Percentiles rank a stretch among this genome's conserved stretches.
Evolutionary conservation across 257 asterid species (phyloP).

Genomic region (Craterostigma plantagineum): DNA sequence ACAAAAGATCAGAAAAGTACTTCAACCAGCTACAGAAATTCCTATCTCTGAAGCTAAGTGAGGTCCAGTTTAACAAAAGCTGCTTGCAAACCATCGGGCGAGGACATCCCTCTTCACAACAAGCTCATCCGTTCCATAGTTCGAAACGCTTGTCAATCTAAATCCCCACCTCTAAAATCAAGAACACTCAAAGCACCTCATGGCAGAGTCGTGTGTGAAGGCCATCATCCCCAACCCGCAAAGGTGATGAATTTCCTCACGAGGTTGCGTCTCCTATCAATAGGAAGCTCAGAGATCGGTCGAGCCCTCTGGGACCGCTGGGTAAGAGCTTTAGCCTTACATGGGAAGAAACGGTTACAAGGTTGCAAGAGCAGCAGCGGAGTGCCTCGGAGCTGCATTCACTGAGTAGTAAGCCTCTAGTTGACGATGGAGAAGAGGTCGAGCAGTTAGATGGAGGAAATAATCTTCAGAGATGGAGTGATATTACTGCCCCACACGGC

Average conservation of each 20-base stretch:
- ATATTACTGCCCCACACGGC: conserved; percentile 75
- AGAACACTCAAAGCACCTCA: too few relatives aligned
- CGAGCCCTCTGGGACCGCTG: conserved; percentile 75
- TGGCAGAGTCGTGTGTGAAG: too few relatives aligned
- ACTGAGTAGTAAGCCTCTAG: not conserved
- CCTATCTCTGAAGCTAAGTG: conserved; percentile 29
- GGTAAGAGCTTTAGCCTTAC: conserved; percentile 52
- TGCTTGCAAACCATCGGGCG: conserved; percentile 46
- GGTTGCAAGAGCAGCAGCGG: conserved; percentile 55
- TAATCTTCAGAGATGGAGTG: conserved; percentile 22
- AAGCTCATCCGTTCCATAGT: conserved; percentile 41
- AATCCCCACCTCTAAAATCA: conserved; percentile 1
- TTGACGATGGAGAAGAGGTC: conserved; percentile 91
- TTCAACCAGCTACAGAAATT: conserved; percentile 36
- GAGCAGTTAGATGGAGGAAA: conserved; percentile 50
- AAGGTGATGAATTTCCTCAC: conserved; percentile 32
- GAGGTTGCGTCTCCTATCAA: conserved; percentile 40
- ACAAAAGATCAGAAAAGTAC: conserved; percentile 55
- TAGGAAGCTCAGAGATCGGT: conserved; percentile 48
- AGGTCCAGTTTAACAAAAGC: conserved; percentile 37
- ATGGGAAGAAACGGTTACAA: conserved; percentile 28
- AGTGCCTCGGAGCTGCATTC: too few relatives aligned
- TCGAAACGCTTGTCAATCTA: conserved; percentile 36
- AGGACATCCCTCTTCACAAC: conserved; percentile 62
- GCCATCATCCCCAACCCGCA: too few relatives aligned